Conservation (phyloP, 192 early-diverging fungal genomes). For the Piromyces sp. region DNA sequence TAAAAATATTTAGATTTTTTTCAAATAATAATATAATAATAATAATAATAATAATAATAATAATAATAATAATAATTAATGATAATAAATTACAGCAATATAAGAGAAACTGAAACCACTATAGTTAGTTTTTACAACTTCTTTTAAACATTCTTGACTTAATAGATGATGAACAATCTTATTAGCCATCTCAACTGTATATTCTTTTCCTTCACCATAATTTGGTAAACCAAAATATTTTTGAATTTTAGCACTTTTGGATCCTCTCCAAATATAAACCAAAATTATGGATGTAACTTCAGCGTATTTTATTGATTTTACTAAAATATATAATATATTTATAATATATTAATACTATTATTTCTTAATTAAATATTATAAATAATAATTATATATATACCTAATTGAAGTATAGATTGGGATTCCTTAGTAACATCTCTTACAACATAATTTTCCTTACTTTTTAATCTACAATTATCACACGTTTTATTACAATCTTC, state of each 20-base stretch:
- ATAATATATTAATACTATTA: not conserved
- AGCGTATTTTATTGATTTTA: constrained; percentile 6
- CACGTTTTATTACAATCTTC: constrained; percentile 56
- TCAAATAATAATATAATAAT: no score
- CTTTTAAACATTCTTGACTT: constrained; percentile 37
- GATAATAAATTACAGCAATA: no score
- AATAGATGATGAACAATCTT: constrained; percentile 54
- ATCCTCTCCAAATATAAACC: constrained; percentile 61
- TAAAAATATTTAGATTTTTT: no score
- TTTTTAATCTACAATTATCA: constrained; percentile 60
- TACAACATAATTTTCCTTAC: constrained; percentile 6
- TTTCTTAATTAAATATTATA: no score
- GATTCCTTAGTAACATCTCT: constrained; percentile 35
- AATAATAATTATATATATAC: constrained; percentile 6
- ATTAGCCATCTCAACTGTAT: constrained; percentile 39
- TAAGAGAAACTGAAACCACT: not conserved
- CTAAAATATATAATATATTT: no score
- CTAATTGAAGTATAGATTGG: constrained; percentile 24
- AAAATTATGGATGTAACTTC: constrained; percentile 51
- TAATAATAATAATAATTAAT: no score
- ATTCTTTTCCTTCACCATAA: constrained; percentile 34
- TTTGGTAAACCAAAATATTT: constrained; percentile 28
- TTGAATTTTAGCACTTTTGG: constrained; percentile 29
- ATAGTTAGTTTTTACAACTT: constrained; percentile 6
- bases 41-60: no score